Base-by-base conservation (phyloP, 1,139 yeast genomes). In the Pichia norvegensis region DNA sequence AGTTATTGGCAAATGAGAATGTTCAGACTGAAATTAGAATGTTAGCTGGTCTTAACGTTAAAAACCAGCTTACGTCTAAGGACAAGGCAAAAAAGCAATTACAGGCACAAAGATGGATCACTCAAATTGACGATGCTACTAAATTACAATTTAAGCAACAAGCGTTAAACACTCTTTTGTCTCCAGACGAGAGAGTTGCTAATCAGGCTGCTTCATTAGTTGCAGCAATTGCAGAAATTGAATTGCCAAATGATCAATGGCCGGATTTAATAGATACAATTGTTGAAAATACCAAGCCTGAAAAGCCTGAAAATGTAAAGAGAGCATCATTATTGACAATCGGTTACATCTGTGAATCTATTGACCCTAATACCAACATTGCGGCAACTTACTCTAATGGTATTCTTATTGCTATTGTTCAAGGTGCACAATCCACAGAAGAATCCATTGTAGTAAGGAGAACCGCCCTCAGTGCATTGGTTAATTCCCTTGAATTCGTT, bases 141-240 rank as follows among this genome's bases (percentile, higher is more conserved):
- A 85, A 81, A 63, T 59, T 67, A 13, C 78, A 78, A 54, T 83
- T 92, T 61, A 90, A 87, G 68, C 72, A 73, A 42, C 70, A 76
- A 36, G 77, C 95, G 0, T 64, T 92, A 43, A 67, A 68, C 42
- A 78, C 92, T 1, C 76, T 92, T 48, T 65, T 80, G 47, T 73
- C 85, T 20, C 62, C 70, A n/a, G 81, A 82, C 58, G 83, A 79
- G 50, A 76, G 88, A 57, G 95, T 92, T 42, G 95, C 95, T 25
- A 79, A 81, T 50, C 77, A 95, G 21, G 83, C 94, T 29, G 96
- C 98, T 20, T 97, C 92, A 68, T 73, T 92, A 56, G 92, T 92
- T 49, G 95, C 97, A 27, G 95, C 97, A 10, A 85, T 92, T 57
- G 98, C 97, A 16, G 94, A 85, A 54, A 86, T 92, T 50, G 98